These are phyloP conservation scores for Naganishia kalamii DNA, from an alignment of 768 basidiomycete species.

Conservation along the genomic window DNA sequence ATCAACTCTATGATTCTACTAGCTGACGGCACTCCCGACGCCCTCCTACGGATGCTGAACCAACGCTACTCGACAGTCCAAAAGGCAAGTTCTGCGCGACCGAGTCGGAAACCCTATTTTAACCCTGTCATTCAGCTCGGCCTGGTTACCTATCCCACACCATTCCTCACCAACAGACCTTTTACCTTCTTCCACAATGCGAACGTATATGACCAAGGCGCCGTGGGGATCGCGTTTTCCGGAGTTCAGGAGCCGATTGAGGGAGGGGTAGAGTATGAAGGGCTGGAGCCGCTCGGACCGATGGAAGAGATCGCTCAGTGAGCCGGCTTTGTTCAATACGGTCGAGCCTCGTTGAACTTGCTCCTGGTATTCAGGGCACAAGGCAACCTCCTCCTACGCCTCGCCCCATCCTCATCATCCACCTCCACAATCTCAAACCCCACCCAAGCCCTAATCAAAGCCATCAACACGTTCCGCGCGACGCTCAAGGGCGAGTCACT, in stretches of 20 bases:
- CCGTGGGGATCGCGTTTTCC: slow-evolving; percentile 37
- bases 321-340: slow-evolving; percentile 3
- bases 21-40: slow-evolving; percentile 12
- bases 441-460: slow-evolving; percentile 38
- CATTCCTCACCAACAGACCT: slow-evolving; percentile 42
- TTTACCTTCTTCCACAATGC: slow-evolving; percentile 37
- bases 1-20: slow-evolving; percentile 2
- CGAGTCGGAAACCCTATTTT: not conserved
- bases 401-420: slow-evolving; percentile 16
- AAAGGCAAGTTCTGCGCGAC: not conserved
- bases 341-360: not conserved
- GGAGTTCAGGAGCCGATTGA: not conserved
- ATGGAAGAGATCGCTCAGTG: slow-evolving; percentile 31
- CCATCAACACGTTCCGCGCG: slow-evolving; percentile 29
- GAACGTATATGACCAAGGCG: slow-evolving; percentile 27
- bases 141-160: slow-evolving; percentile 39
- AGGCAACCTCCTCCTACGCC: slow-evolving; percentile 41
- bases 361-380: slow-evolving; percentile 30
- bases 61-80: slow-evolving; percentile 6
- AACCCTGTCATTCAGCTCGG: slow-evolving; percentile 27
- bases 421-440: slow-evolving; percentile 33
- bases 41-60: slow-evolving; percentile 7
- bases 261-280: slow-evolving; percentile 26
- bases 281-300: slow-evolving; percentile 30
- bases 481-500: not conserved